These are phyloP conservation scores for Onygena corvina DNA, from an alignment of 2,329 filamentous ascomycete species.

Conservation along the genomic window DNA sequence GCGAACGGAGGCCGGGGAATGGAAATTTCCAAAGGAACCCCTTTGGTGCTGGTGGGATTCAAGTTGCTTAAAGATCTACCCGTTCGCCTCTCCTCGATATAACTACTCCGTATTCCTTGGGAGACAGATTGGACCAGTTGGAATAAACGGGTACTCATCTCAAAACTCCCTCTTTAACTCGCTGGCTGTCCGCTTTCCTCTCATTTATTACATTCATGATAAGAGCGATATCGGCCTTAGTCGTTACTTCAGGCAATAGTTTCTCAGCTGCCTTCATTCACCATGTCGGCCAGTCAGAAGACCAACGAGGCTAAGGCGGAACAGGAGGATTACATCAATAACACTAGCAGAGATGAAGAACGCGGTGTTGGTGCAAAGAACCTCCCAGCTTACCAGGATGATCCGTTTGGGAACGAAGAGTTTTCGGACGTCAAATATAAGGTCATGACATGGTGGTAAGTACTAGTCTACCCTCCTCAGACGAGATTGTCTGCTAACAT, in stretches of 20 bases:
- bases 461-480: conserved; percentile 9
- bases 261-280: neutral
- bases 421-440: conserved; percentile 40
- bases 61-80: neutral
- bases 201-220: too few species aligned
- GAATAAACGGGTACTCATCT: too few species aligned
- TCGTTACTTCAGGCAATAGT: too few species aligned
- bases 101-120: too few species aligned
- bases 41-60: neutral
- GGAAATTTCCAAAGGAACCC: conserved; percentile 1
- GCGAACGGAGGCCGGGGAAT: conserved; percentile 4
- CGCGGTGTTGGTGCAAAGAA: conserved; percentile 5
- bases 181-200: too few species aligned
- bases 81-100: neutral
- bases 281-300: conserved; percentile 2
- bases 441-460: conserved; percentile 39
- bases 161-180: too few species aligned
- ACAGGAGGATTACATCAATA: neutral
- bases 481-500: neutral
- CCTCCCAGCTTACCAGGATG: conserved; percentile 19
- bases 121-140: too few species aligned
- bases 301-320: neutral
- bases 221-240: too few species aligned
- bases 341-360: conserved; percentile 18
- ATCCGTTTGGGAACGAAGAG: conserved; percentile 33